Conservation (phyloP, 331 rosid genomes). For the Quercus tomentella region DNA sequence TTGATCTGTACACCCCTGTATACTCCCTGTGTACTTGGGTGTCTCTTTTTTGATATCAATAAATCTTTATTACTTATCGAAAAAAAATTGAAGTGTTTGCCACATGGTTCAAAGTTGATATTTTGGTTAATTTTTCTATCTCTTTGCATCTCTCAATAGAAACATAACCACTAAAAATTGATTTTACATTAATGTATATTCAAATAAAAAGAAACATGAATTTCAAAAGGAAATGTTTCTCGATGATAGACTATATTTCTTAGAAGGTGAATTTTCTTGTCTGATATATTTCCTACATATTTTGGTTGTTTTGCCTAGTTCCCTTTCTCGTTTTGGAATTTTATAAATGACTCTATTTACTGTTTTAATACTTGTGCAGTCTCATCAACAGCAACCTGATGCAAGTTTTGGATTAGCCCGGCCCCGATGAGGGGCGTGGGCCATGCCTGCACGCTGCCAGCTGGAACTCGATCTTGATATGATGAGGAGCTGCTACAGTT, state of each 20-base stretch:
- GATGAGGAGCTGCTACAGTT: slow-evolving; percentile 25
- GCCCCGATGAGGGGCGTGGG: slow-evolving; percentile 99
- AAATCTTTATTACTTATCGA: too few species aligned
- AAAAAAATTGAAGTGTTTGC: too few species aligned
- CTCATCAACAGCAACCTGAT: slow-evolving; percentile 92
- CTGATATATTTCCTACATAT: background rate
- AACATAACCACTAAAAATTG: too few species aligned
- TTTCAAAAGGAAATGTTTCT: too few species aligned
- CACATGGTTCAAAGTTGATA: too few species aligned
- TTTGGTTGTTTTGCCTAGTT: background rate
- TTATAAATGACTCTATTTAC: background rate
- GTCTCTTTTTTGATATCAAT: too few species aligned
- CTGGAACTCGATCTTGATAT: slow-evolving; percentile 28
- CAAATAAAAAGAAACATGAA: too few species aligned
- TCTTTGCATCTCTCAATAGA: too few species aligned
- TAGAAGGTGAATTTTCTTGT: background rate
- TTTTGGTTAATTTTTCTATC: too few species aligned
- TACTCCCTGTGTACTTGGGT: too few species aligned
- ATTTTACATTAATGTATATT: too few species aligned
- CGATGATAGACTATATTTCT: background rate
- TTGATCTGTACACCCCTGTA: too few species aligned
- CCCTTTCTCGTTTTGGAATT: background rate
- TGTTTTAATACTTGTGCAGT: slow-evolving; percentile 41
- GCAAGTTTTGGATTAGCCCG: slow-evolving; percentile 98
- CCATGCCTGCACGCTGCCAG: slow-evolving; percentile 91